These are phyloP conservation scores for Capsicum rhomboideum DNA, from an alignment of 257 asterid species.

Conservation along the genomic window DNA sequence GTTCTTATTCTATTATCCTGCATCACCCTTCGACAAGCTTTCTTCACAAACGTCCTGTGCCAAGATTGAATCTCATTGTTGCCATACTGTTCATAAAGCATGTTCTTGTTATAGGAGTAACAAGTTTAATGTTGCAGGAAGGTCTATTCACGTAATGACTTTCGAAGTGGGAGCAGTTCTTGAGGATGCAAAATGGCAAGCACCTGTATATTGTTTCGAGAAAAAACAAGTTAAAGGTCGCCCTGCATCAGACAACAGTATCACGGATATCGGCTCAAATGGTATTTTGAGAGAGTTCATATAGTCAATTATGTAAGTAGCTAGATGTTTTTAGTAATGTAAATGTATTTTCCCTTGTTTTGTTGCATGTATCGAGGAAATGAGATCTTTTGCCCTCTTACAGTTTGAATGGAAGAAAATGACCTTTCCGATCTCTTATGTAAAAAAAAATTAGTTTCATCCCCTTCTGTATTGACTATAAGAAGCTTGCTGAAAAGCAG, in stretches of 20 bases:
- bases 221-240: not conserved
- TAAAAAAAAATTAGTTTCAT: too few relatives aligned
- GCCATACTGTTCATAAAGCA: not conserved
- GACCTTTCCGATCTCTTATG: too few relatives aligned
- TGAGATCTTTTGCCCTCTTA: too few relatives aligned
- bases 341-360: not conserved
- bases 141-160: conserved; percentile 75
- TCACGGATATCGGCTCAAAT: not conserved
- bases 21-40: not conserved
- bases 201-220: conserved; percentile 66
- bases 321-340: not conserved
- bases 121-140: conserved; percentile 37
- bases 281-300: not conserved
- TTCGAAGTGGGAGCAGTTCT: conserved; percentile 86
- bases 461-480: not conserved
- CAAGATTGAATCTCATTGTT: not conserved
- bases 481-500: not conserved
- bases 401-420: too few relatives aligned
- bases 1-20: not conserved
- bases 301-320: not conserved
- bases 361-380: not conserved
- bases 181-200: conserved; percentile 70
- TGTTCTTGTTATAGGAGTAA: not conserved
- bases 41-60: not conserved
- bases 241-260: not conserved